Conservation (phyloP, 768 basidiomycete species). For the Panaeolus papilionaceus region DNA sequence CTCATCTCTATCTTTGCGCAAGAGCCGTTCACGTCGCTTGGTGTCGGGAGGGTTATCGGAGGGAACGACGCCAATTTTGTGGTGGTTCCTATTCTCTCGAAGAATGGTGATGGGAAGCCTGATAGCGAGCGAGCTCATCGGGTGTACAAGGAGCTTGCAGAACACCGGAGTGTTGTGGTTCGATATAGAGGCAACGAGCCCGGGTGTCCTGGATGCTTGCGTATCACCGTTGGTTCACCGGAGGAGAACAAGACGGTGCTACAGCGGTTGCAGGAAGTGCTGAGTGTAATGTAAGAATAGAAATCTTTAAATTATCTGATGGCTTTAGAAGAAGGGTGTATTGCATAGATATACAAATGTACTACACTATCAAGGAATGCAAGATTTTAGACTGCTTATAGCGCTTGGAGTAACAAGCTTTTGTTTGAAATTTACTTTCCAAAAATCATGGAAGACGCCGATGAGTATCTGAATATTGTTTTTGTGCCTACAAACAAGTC, state of each 20-base stretch:
- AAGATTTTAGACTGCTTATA: neutral
- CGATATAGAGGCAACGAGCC: constrained; percentile 85
- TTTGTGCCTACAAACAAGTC: too few species aligned
- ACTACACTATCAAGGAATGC: neutral
- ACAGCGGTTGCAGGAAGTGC: constrained; percentile 54
- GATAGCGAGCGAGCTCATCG: constrained; percentile 66
- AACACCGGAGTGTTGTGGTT: constrained; percentile 87
- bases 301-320: neutral
- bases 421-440: neutral
- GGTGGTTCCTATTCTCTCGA: constrained; percentile 74
- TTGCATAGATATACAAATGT: neutral
- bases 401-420: neutral
- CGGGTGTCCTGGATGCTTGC: constrained; percentile 86
- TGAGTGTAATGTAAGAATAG: constrained; percentile 38
- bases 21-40: constrained; percentile 54
- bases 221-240: constrained; percentile 88
- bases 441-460: too few species aligned
- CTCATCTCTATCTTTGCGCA: constrained; percentile 44
- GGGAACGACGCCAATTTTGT: constrained; percentile 92
- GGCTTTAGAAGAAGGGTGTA: neutral
- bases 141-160: constrained; percentile 86
- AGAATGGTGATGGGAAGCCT: constrained; percentile 41
- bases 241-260: constrained; percentile 76
- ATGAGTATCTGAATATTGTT: neutral
- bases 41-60: constrained; percentile 75